Evolutionary conservation across 2,329 filamentous ascomycete genomes (phyloP).

Genomic region (Trichoderma oligosporum): DNA sequence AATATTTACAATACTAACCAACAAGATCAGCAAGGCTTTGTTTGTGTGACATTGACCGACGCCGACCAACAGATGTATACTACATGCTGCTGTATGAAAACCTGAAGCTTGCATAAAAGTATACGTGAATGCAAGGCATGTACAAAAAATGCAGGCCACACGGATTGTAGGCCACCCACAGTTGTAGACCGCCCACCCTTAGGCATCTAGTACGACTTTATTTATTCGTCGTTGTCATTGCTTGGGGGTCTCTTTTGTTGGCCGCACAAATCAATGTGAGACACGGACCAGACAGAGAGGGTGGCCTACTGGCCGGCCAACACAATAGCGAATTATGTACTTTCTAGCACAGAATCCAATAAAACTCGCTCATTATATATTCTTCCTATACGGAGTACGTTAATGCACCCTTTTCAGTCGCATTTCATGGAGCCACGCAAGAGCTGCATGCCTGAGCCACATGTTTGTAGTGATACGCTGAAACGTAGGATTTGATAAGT

Average conservation of each 20-base stretch:
- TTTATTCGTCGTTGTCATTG: not conserved
- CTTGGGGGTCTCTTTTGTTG: not conserved
- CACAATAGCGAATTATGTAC: not conserved
- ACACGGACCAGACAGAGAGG: not conserved
- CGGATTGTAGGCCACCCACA: not conserved
- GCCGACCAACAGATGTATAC: slow-evolving; percentile 11
- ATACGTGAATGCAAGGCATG: not conserved
- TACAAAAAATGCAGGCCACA: not conserved
- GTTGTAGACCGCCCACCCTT: not conserved
- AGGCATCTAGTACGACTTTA: not conserved
- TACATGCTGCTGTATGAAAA: slow-evolving; percentile 1
- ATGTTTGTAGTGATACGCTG: not conserved
- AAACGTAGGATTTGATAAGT: no score
- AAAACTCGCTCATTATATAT: not conserved
- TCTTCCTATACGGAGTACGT: no score
- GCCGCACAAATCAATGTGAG: slow-evolving; percentile 2
- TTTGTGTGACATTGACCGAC: not conserved
- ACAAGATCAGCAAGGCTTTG: not conserved
- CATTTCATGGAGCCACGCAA: not conserved
- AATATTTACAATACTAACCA: not conserved
- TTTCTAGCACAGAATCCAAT: not conserved
- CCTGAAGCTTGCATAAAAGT: not conserved
- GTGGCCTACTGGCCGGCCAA: not conserved
- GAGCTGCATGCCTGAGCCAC: not conserved
- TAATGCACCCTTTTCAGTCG: no score